Evolutionary conservation across 257 asterid species (phyloP).

Genomic region (Solanum sitiens): DNA sequence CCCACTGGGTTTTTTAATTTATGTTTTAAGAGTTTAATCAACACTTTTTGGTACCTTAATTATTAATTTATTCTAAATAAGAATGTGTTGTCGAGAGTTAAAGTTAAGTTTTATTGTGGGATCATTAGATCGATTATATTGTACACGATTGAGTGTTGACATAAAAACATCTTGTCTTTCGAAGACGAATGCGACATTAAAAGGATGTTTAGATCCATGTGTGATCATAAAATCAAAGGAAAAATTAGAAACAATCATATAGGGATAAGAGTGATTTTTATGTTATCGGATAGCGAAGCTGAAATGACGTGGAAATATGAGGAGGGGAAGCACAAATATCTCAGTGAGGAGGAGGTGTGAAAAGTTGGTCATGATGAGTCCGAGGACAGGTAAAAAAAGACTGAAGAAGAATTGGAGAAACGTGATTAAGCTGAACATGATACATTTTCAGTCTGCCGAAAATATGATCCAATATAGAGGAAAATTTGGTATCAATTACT

Average conservation of each 20-base stretch:
- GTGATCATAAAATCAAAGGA: background rate
- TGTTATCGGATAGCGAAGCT: rapidly evolving
- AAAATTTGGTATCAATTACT: background rate
- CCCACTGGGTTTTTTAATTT: background rate
- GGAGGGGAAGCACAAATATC: background rate
- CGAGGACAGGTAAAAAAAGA: background rate
- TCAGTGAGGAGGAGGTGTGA: background rate
- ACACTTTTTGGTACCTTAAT: background rate
- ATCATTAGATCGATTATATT: background rate
- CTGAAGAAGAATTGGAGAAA: background rate
- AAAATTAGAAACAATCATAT: background rate
- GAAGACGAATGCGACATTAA: too few species aligned
- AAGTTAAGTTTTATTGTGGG: background rate
- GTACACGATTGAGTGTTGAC: too few species aligned
- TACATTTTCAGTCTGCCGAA: too few species aligned
- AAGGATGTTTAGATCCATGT: background rate
- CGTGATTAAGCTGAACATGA: too few species aligned
- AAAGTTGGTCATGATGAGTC: too few species aligned
- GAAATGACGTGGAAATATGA: background rate
- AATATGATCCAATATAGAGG: background rate
- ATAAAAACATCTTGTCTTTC: rapidly evolving
- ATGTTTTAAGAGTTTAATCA: background rate
- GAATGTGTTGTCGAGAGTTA: background rate
- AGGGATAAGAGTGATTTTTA: too few species aligned
- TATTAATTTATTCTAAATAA: background rate